Evolutionary conservation across 371 early-diverging fungal species (phyloP).

Genomic region (Mucor irregularis): DNA sequence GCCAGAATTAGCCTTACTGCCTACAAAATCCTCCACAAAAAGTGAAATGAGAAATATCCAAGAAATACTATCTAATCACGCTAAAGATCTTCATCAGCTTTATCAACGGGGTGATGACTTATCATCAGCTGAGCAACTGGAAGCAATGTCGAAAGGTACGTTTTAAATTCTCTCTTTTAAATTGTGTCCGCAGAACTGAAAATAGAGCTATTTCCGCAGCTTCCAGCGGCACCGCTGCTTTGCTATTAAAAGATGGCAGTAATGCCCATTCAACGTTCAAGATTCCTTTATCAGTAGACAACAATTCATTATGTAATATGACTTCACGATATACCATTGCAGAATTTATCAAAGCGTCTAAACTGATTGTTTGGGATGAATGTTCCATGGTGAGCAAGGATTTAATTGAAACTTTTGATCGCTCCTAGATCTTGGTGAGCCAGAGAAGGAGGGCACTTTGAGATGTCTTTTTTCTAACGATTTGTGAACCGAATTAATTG

Average conservation of each 20-base stretch:
- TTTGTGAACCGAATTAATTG: slow-evolving; percentile 1
- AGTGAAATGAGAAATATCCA: slow-evolving; percentile 1
- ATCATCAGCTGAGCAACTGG: background rate
- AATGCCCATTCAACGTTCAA: slow-evolving; percentile 26
- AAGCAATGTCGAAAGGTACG: slow-evolving; percentile 9
- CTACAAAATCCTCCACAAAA: background rate
- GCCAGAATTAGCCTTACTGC: background rate
- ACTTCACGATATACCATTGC: background rate
- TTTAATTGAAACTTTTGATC: slow-evolving; percentile 26
- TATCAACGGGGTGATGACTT: background rate
- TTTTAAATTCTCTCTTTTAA: too few relatives aligned
- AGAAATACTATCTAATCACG: slow-evolving; percentile 3
- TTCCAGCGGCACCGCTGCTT: slow-evolving; percentile 26
- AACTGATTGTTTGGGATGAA: slow-evolving; percentile 27
- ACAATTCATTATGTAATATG: slow-evolving; percentile 8
- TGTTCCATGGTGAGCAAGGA: slow-evolving; percentile 14
- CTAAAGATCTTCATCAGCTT: background rate
- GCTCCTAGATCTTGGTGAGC: slow-evolving; percentile 4
- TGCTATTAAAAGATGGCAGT: slow-evolving; percentile 19
- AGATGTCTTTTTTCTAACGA: slow-evolving; percentile 5
- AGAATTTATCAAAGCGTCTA: background rate
- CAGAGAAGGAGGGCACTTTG: slow-evolving; percentile 6
- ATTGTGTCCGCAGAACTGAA: too few relatives aligned
- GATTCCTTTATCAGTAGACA: slow-evolving; percentile 8
- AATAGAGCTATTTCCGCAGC: slow-evolving; percentile 12